Base-by-base conservation (phyloP, 2,329 filamentous ascomycete genomes). In the Pseudopithomyces chartarum region DNA sequence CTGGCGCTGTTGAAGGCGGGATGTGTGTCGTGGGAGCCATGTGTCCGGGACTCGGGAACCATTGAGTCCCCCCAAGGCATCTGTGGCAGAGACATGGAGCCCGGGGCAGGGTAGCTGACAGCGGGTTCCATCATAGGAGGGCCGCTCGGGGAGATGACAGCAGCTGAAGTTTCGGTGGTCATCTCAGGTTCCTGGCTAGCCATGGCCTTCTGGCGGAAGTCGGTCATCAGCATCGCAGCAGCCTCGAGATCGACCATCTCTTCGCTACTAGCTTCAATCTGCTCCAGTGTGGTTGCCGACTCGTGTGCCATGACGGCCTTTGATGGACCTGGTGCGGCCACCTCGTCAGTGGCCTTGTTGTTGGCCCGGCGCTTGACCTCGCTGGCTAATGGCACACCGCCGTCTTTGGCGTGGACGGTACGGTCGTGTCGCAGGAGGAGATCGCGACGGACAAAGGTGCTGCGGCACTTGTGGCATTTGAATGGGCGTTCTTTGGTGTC, bases 401-500 rank as follows among this genome's bases (percentile, higher is more conserved):
- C 94, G 81, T 99, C 95, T 81, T 98, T 98, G 61, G 95, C 95
- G 80, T 99, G 95, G 63, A 99, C 95, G 64, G 95, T 99, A 71
- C 95, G 91, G 79, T 99, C 95, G 81, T 99, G 95, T 77, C 95
- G 90, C 66, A 99, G 87, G 52, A 99, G 88, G 61, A 99, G 85
- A 80, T 99, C 95, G 79, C 95, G 91, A 76, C 95, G 91, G 70
- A 99, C 95, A 76, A 99, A 99, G 60, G 95, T 99, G 83, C 93
- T 97, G 73, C 93, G 87, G 79, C 95, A 99, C 82, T 99, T 99
- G 82, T 92, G 85, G 80, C 95, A 99, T 78, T 98, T 98, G 85
- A 99, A 99, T 36, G 95, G 95, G 62, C 95, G 89, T 80, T 98
- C 95, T 81, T 99, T 99, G 63, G 95, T 99, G 79, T 98, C 94